Percentiles rank a stretch among this genome's conserved stretches.
Conservation (phyloP, 805 yeast genomes). For the Kazachstania psychrophila region DNA sequence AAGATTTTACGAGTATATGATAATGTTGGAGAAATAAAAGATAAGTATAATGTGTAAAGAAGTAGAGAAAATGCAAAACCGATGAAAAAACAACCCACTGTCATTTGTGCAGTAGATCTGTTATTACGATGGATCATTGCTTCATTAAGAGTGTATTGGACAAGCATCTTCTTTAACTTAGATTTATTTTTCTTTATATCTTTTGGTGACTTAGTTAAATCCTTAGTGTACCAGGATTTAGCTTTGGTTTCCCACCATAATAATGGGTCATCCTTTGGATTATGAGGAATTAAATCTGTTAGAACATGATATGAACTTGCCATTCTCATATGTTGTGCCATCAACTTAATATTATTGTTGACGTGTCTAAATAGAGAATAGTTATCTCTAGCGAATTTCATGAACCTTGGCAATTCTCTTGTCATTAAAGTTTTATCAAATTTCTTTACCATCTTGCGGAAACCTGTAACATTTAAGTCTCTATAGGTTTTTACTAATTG, state of each 20-base stretch:
- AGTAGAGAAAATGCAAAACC: slow-evolving; percentile 69
- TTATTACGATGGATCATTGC: slow-evolving; percentile 29
- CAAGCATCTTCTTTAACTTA: slow-evolving; percentile 22
- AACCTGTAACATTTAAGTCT: slow-evolving; percentile 74
- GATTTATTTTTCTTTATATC: slow-evolving; percentile 23
- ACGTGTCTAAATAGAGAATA: slow-evolving; percentile 24
- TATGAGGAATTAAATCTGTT: slow-evolving; percentile 11
- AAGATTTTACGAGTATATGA: slow-evolving; percentile 42
- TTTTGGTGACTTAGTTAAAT: slow-evolving; percentile 19
- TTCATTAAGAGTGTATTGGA: slow-evolving; percentile 26
- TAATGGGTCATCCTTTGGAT: slow-evolving; percentile 24
- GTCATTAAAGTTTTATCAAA: slow-evolving; percentile 54
- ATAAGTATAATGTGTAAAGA: slow-evolving; percentile 46
- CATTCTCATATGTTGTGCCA: slow-evolving; percentile 21
- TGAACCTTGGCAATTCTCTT: slow-evolving; percentile 19
- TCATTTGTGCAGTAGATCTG: slow-evolving; percentile 34
- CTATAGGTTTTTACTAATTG: slow-evolving; percentile 40
- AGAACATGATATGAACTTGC: slow-evolving; percentile 11
- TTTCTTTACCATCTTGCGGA: slow-evolving; percentile 82
- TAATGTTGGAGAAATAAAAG: slow-evolving; percentile 35
- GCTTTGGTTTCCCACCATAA: slow-evolving; percentile 26
- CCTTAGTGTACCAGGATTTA: slow-evolving; percentile 34
- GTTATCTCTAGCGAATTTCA: slow-evolving; percentile 20
- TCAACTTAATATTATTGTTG: slow-evolving; percentile 17
- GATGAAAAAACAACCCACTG: slow-evolving; percentile 53